phyloP scores from a whole-genome alignment of 768 basidiomycete species.

The Suillus sp. region DNA sequence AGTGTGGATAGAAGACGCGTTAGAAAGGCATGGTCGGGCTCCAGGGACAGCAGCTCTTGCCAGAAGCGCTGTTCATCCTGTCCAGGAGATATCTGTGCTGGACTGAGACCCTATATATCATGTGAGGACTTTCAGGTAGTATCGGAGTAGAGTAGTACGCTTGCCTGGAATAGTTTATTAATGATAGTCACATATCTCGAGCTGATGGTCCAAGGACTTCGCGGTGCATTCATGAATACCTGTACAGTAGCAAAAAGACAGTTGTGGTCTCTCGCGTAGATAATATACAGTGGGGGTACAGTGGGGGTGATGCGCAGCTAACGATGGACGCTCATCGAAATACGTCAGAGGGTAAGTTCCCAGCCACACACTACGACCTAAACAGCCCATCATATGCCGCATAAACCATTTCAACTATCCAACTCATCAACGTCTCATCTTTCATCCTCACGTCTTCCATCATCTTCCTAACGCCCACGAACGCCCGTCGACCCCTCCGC shows the following conservation, averaged over 20 bases:
- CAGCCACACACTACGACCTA: constrained; percentile 19
- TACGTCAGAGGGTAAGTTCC: neutral
- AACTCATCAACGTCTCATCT: constrained; percentile 60
- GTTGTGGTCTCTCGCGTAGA: neutral
- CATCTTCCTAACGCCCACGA: constrained; percentile 57
- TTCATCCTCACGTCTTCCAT: constrained; percentile 66
- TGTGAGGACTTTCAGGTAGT: constrained; percentile 5
- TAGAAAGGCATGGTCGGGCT: constrained; percentile 52
- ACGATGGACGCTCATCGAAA: neutral
- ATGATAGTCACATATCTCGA: constrained; percentile 53
- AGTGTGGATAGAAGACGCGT: constrained; percentile 40
- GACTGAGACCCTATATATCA: constrained; percentile 41
- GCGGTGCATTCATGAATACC: constrained; percentile 22
- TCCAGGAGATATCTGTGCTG: constrained; percentile 46
- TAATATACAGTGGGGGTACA: neutral
- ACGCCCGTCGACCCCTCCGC: constrained; percentile 70
- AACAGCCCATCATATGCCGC: constrained; percentile 41
- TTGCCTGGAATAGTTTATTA: constrained; percentile 50
- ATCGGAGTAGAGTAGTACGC: neutral
- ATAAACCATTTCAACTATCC: constrained; percentile 64
- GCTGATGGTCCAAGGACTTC: constrained; percentile 29
- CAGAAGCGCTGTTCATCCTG: constrained; percentile 52
- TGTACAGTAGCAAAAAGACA: neutral
- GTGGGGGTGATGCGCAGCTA: constrained; percentile 2
- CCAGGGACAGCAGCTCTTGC: constrained; percentile 51